Evolutionary conservation across 1,139 yeast genomes (phyloP).

Genomic region (Yamadazyma diospyri): DNA sequence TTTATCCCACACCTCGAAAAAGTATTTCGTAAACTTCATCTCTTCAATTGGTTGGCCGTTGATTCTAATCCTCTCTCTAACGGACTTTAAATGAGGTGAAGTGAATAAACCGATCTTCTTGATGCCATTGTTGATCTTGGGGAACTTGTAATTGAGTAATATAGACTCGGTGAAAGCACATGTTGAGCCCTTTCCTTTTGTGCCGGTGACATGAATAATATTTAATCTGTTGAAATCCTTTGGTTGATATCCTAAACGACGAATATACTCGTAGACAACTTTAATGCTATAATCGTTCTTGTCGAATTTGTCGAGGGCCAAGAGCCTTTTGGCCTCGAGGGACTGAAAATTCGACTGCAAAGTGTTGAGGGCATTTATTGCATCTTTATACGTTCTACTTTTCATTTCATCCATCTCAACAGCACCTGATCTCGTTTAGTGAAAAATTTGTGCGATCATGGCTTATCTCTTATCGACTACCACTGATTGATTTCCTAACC

Average conservation of each 20-base stretch:
- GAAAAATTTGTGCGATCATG: not conserved
- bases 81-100: constrained; percentile 92
- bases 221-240: constrained; percentile 70
- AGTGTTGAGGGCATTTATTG: constrained; percentile 78
- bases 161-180: constrained; percentile 92
- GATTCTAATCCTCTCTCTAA: constrained; percentile 86
- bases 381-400: constrained; percentile 54
- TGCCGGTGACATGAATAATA: constrained; percentile 90
- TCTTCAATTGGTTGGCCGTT: constrained; percentile 84
- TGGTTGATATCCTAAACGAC: constrained; percentile 78
- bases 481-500: too few species aligned
- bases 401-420: constrained; percentile 9
- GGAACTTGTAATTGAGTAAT: constrained; percentile 50
- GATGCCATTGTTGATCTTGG: constrained; percentile 17
- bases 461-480: too few species aligned
- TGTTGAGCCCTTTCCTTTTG: constrained; percentile 98
- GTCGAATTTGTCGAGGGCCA: constrained; percentile 59
- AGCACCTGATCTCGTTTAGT: too few species aligned
- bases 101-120: constrained; percentile 83
- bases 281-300: constrained; percentile 70
- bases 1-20: constrained; percentile 91
- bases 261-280: constrained; percentile 89
- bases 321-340: constrained; percentile 72
- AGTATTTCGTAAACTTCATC: constrained; percentile 76
- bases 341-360: constrained; percentile 90